Base-by-base conservation (phyloP, 2,329 filamentous ascomycete genomes). In the Fusarium cicatricum region DNA sequence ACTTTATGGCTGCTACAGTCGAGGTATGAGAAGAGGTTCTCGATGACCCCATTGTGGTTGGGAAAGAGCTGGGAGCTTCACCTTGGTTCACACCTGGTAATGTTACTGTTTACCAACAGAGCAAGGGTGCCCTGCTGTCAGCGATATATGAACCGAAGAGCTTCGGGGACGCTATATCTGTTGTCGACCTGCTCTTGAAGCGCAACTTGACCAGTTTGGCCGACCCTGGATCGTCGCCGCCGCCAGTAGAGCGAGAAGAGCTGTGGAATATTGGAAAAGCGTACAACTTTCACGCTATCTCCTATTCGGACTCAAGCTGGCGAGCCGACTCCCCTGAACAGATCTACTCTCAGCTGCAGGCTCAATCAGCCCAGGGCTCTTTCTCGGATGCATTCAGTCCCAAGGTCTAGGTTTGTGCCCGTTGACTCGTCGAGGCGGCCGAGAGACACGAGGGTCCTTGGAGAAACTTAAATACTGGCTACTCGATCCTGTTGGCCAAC, bases 221-320 rank as follows among this genome's bases (percentile, higher is more conserved):
- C 34, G 16, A 37, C 12, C 16, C 34, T 26, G 16, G 21, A 10
- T 8, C 11, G 2, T 4, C 11, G 17, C 34, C 16, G n/a, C 34
- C 16, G 19, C 33, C 11, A n/a, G n/a, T n/a, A 11, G 16, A 31
- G 16, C n/a, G n/a, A n/a, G 3, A 29, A 3, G 31, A 37, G 19
- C 17, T 32, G 16, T 58, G 55, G 50, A 50, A 50, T 28, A 14
- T 32, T 4, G 55, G 41, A 7, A 15, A 4, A 0, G 4, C 23
- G 23, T 26, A 34, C 23, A 19, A 39, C 10, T 43, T 54, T 11
- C 36, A 37, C n/a, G 58, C 43, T 3, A 58, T 61, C 14, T 26
- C 29, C 8, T 61, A 55, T 28, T 52, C 50, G 1, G 58, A 61
- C 42, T 32, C 45, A 0, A 36, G 31, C 2, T 61, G 42, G 26